Evolutionary conservation across 495 filamentous ascomycete genomes (phyloP).

Genomic region (Xylaria longipes): DNA sequence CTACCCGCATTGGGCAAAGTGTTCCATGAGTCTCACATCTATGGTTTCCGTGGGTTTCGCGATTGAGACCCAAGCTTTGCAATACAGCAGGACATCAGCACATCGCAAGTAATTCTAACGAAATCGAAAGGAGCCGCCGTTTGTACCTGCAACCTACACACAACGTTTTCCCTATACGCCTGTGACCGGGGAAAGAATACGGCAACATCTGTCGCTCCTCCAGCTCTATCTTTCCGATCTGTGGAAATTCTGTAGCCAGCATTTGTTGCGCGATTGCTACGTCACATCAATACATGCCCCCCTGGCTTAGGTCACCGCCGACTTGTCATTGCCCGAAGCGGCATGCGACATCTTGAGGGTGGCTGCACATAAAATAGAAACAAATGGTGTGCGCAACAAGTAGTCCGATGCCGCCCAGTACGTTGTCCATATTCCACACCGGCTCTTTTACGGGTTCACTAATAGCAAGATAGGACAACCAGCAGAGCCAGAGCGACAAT

Average conservation of each 20-base stretch:
- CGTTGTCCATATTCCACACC: conserved; percentile 4
- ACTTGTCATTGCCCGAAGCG: neutral
- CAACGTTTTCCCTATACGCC: neutral
- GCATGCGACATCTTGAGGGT: conserved; percentile 1
- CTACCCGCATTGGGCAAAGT: conserved; percentile 16
- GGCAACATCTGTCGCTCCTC: neutral
- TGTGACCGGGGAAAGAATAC: neutral
- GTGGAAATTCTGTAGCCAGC: neutral
- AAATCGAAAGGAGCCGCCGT: neutral
- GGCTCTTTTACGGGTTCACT: neutral
- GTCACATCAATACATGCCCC: neutral
- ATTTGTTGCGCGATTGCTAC: neutral
- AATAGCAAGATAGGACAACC: conserved; percentile 28
- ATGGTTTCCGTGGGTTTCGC: neutral
- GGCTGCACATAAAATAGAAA: neutral
- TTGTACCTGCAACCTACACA: neutral
- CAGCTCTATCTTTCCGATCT: neutral
- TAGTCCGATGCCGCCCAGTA: conserved; percentile 26
- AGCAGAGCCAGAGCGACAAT: conserved; percentile 60
- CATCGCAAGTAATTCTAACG: neutral
- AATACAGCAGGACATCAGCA: neutral
- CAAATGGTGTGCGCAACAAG: conserved; percentile 10
- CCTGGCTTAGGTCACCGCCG: neutral
- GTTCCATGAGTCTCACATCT: neutral
- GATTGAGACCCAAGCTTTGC: neutral